phyloP scores from a whole-genome alignment of 1,284 basidiomycete species.

The Calocybe gambosa region DNA sequence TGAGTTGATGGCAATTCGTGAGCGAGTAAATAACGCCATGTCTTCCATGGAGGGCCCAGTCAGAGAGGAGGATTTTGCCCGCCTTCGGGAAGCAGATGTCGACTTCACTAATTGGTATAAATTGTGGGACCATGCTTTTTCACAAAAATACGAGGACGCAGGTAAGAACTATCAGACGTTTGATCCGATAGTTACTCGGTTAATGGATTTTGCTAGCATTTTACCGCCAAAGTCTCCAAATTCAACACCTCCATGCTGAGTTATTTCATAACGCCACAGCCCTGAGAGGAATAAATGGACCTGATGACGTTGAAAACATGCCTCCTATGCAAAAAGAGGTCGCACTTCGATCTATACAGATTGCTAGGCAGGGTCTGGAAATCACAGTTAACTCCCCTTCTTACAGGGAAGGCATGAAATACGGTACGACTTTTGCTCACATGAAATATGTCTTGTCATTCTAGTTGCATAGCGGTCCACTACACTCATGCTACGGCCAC shows the following conservation, averaged over 20 bases:
- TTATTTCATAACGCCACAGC: slow-evolving; percentile 78
- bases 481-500: slow-evolving; percentile 91
- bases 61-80: slow-evolving; percentile 58
- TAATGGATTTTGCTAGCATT: slow-evolving; percentile 44
- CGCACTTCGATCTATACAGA: slow-evolving; percentile 64
- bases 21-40: slow-evolving; percentile 66
- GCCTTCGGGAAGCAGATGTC: slow-evolving; percentile 55
- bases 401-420: slow-evolving; percentile 87
- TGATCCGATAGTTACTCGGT: slow-evolving; percentile 4
- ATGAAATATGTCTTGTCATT: slow-evolving; percentile 9
- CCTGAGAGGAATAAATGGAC: slow-evolving; percentile 67
- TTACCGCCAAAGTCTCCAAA: slow-evolving; percentile 77
- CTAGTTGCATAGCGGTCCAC: slow-evolving; percentile 58
- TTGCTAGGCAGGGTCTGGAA: slow-evolving; percentile 63
- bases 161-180: slow-evolving; percentile 35
- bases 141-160: slow-evolving; percentile 76
- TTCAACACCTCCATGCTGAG: slow-evolving; percentile 74
- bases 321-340: slow-evolving; percentile 62
- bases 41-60: slow-evolving; percentile 65
- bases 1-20: slow-evolving; percentile 78
- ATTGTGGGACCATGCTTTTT: slow-evolving; percentile 74
- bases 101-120: slow-evolving; percentile 71
- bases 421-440: slow-evolving; percentile 42
- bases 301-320: slow-evolving; percentile 74
- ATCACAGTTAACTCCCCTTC: slow-evolving; percentile 72